These are phyloP conservation scores for Hypoxylon subgilvum DNA, from an alignment of 495 filamentous ascomycete genomes.

Conservation along the genomic window DNA sequence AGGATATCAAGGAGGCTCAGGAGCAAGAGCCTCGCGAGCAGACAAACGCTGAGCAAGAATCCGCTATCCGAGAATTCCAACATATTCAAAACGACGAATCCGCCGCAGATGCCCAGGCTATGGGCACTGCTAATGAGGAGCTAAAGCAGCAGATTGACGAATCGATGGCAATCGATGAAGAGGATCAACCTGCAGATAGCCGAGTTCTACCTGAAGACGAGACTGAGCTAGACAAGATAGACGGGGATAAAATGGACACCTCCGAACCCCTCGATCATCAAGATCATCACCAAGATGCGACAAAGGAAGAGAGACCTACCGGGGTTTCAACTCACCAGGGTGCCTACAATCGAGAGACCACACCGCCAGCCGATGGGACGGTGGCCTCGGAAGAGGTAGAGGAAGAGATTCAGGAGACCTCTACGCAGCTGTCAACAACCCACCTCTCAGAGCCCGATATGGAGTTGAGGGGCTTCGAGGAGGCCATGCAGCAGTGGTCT, in stretches of 20 bases:
- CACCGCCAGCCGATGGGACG: constrained; percentile 24
- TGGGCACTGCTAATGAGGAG: constrained; percentile 86
- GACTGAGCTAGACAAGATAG: constrained; percentile 56
- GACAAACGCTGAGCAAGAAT: constrained; percentile 53
- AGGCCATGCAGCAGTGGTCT: constrained; percentile 82
- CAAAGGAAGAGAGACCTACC: constrained; percentile 47
- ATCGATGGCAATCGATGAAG: constrained; percentile 78
- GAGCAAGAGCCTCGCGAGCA: constrained; percentile 65
- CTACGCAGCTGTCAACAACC: constrained; percentile 73
- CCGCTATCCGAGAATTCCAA: constrained; percentile 78
- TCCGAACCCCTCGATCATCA: constrained; percentile 42
- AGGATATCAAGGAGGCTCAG: constrained; percentile 73
- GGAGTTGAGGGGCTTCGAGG: constrained; percentile 51
- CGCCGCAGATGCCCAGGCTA: constrained; percentile 81
- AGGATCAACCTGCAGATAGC: constrained; percentile 55
- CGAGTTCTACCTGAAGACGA: constrained; percentile 54
- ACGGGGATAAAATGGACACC: constrained; percentile 51
- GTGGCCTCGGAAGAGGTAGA: constrained; percentile 47
- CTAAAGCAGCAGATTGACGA: constrained; percentile 83
- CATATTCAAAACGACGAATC: constrained; percentile 85
- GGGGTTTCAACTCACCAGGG: constrained; percentile 59
- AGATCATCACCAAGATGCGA: constrained; percentile 50
- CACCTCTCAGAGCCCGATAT: constrained; percentile 62
- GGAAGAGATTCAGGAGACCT: constrained; percentile 72
- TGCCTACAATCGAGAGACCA: constrained; percentile 43